Evolutionary conservation across 768 basidiomycete genomes (phyloP).

Genomic region (Tephrocybe sp.): DNA sequence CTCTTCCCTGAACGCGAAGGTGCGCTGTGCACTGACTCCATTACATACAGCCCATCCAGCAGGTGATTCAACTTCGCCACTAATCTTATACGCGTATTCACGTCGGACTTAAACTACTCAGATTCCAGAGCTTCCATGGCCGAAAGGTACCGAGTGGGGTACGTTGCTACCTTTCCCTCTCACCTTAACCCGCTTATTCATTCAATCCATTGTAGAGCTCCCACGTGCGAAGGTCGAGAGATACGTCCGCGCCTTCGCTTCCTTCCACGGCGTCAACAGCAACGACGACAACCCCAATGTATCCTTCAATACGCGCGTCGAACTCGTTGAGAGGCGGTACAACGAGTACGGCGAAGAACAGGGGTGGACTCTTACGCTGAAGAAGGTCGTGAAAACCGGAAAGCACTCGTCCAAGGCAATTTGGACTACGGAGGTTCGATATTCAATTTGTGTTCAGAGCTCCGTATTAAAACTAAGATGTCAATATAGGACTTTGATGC

Average conservation of each 20-base stretch:
- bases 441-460: not conserved
- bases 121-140: slow-evolving; percentile 31
- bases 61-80: slow-evolving; percentile 10
- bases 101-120: not conserved
- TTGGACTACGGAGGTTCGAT: slow-evolving; percentile 38
- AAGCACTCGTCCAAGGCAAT: slow-evolving; percentile 26
- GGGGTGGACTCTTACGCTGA: slow-evolving; percentile 36
- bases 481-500: slow-evolving; percentile 39
- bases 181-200: no score
- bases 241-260: slow-evolving; percentile 43
- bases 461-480: not conserved
- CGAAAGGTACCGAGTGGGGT: slow-evolving; percentile 34
- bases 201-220: slow-evolving; percentile 25
- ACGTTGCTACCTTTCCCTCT: not conserved
- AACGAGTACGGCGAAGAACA: slow-evolving; percentile 26
- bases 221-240: slow-evolving; percentile 31
- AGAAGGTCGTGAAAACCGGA: slow-evolving; percentile 24
- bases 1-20: not conserved
- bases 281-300: slow-evolving; percentile 39
- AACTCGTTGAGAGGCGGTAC: slow-evolving; percentile 39
- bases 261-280: slow-evolving; percentile 39
- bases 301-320: slow-evolving; percentile 49
- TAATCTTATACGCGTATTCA: no score
- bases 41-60: slow-evolving; percentile 22
- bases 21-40: not conserved